Evolutionary conservation across 2,329 filamentous ascomycete species (phyloP).

Genomic region (Penicillium capsulatum): DNA sequence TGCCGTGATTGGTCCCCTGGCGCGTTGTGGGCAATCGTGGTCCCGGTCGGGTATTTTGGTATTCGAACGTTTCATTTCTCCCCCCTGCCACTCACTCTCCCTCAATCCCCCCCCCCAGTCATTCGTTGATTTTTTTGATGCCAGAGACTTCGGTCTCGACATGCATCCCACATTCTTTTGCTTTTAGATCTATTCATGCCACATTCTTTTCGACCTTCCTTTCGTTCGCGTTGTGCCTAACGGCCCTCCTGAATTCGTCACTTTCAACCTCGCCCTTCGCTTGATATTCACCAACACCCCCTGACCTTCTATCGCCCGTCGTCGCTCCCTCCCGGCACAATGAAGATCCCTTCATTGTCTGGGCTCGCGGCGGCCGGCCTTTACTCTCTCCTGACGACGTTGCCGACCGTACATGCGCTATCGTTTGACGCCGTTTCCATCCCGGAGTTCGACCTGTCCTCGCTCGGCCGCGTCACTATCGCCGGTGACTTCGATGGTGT

Average conservation of each 20-base stretch:
- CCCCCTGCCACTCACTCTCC: background rate
- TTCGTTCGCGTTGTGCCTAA: slow-evolving; percentile 17
- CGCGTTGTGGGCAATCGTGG: too few species aligned
- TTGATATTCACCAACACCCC: slow-evolving; percentile 14
- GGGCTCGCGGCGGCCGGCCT: slow-evolving; percentile 42
- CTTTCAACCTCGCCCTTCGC: too few species aligned
- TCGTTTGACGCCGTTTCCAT: slow-evolving; percentile 35
- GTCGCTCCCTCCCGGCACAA: slow-evolving; percentile 39
- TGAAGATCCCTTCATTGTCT: slow-evolving; percentile 46
- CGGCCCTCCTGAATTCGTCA: slow-evolving; percentile 18
- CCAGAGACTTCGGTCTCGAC: slow-evolving; percentile 10
- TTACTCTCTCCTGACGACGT: slow-evolving; percentile 29
- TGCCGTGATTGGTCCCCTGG: too few species aligned
- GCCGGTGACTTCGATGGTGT: slow-evolving; percentile 88
- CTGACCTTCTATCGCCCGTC: slow-evolving; percentile 27
- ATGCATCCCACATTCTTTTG: slow-evolving; percentile 16
- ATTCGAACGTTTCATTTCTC: background rate
- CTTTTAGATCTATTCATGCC: slow-evolving; percentile 8
- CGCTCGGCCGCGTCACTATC: slow-evolving; percentile 77
- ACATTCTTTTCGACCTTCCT: slow-evolving; percentile 10
- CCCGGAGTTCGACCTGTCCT: slow-evolving; percentile 62
- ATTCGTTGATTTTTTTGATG: slow-evolving; percentile 13
- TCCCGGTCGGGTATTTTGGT: too few species aligned
- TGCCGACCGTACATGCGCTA: slow-evolving; percentile 28
- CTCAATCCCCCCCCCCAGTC: slow-evolving; percentile 5